Percentiles rank a stretch among this genome's conserved stretches.
Evolutionary conservation across 2,329 filamentous ascomycete species (phyloP).

Genomic region (Fusarium tupiense): DNA sequence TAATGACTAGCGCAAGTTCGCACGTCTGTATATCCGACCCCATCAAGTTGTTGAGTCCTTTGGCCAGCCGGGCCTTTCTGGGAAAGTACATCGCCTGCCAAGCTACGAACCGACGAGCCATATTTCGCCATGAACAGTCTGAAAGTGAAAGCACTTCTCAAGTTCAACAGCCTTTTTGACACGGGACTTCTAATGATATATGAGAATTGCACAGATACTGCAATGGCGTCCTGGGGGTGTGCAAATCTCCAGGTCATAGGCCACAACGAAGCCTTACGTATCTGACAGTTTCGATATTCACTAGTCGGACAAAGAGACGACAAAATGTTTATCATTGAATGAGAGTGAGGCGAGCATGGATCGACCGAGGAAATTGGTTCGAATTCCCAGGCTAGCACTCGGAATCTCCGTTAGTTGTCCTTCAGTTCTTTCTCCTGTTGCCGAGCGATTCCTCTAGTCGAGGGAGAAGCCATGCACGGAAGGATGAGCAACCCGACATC

Average conservation of each 20-base stretch:
- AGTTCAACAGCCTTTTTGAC: background rate
- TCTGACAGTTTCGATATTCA: background rate
- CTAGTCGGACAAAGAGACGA: background rate
- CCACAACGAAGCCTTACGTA: background rate
- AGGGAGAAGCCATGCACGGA: background rate
- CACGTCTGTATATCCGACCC: rapidly evolving
- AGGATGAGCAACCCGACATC: background rate
- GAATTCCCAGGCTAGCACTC: background rate
- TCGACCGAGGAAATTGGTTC: too few relatives aligned
- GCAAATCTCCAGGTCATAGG: background rate
- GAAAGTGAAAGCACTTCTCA: background rate
- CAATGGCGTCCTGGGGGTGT: background rate
- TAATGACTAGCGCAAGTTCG: background rate
- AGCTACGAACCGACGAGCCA: background rate
- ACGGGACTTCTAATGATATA: rapidly evolving
- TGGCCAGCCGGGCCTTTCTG: background rate
- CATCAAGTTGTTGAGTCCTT: background rate
- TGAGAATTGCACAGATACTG: background rate
- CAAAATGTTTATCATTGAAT: background rate
- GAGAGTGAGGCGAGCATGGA: background rate
- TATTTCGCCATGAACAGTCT: background rate
- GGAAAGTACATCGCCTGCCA: background rate
- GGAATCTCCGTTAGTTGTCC: background rate
- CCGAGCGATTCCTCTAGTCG: background rate
- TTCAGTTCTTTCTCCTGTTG: background rate